A percentile compares a stretch with the other conserved stretches of the same genome.
phyloP scores from a whole-genome alignment of 1,284 basidiomycete species.

The Cutaneotrichosporon cavernicola region DNA sequence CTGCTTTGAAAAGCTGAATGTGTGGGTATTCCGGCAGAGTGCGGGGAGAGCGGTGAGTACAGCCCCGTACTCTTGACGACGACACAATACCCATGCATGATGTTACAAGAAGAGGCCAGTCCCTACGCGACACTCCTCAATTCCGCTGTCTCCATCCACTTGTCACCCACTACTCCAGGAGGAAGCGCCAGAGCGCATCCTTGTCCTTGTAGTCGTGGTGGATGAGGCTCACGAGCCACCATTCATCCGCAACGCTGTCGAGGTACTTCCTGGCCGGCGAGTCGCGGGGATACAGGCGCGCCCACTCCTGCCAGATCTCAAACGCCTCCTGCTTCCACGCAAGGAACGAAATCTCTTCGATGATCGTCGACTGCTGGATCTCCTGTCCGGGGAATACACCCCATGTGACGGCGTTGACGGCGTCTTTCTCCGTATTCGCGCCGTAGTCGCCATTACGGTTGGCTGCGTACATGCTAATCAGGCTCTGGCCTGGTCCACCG shows the following conservation, averaged over 20 bases:
- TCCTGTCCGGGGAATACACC: constrained; percentile 98
- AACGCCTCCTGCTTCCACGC: constrained; percentile 99
- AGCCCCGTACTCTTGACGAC: no score
- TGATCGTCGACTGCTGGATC: constrained; percentile 96
- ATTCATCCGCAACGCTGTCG: constrained; percentile 66
- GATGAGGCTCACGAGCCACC: constrained; percentile 90
- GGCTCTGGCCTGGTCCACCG: constrained; percentile 57
- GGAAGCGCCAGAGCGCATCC: constrained; percentile 80
- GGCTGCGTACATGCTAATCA: constrained; percentile 76
- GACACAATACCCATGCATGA: no score
- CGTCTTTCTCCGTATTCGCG: constrained; percentile 87
- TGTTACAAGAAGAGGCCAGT: no score
- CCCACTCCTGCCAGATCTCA: constrained; percentile 94
- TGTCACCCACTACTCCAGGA: constrained; percentile 55
- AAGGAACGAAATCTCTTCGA: constrained; percentile 94
- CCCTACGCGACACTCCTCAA: no score
- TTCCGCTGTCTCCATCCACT: background rate
- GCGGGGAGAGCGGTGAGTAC: no score
- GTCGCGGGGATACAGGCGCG: constrained; percentile 73
- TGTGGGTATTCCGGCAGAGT: no score
- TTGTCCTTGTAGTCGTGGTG: constrained; percentile 89
- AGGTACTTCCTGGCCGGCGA: constrained; percentile 73
- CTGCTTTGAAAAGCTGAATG: no score
- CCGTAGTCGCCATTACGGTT: constrained; percentile 82
- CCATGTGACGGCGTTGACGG: constrained; percentile 99